Conservation (phyloP, 371 early-diverging fungal genomes). For the Synchytrium microbalum region DNA sequence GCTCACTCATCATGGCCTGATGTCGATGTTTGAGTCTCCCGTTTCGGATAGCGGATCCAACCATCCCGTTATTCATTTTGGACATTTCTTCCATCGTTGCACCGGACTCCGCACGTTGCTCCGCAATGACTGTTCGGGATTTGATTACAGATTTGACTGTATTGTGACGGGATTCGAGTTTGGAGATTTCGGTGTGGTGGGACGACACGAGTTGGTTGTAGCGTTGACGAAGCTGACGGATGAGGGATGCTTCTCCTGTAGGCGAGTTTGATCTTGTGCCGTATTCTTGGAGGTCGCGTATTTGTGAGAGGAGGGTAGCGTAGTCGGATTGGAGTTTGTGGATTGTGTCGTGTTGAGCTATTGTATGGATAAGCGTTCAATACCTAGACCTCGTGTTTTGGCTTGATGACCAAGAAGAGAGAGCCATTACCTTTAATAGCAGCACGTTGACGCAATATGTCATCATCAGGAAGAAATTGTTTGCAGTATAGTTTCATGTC, state of each 20-base stretch:
- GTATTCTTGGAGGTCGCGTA: background rate
- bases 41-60: background rate
- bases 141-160: background rate
- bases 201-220: background rate
- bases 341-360: background rate
- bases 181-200: background rate
- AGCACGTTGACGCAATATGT: background rate
- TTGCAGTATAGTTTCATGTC: background rate
- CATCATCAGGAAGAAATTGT: background rate
- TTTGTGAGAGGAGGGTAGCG: background rate
- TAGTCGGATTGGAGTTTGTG: background rate
- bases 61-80: background rate
- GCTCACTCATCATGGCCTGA: background rate
- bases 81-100: background rate
- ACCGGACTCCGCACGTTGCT: background rate
- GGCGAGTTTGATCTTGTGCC: too few relatives aligned
- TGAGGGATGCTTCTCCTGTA: background rate
- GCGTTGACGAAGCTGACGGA: background rate
- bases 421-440: background rate
- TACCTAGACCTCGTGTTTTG: too few relatives aligned
- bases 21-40: background rate
- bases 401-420: background rate
- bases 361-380: too few relatives aligned
- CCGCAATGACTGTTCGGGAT: background rate
- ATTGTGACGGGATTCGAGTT: background rate